A percentile compares a stretch with the other conserved stretches of the same genome.
Evolutionary conservation across 768 basidiomycete species (phyloP).

Genomic region (Trametopsis cervina): DNA sequence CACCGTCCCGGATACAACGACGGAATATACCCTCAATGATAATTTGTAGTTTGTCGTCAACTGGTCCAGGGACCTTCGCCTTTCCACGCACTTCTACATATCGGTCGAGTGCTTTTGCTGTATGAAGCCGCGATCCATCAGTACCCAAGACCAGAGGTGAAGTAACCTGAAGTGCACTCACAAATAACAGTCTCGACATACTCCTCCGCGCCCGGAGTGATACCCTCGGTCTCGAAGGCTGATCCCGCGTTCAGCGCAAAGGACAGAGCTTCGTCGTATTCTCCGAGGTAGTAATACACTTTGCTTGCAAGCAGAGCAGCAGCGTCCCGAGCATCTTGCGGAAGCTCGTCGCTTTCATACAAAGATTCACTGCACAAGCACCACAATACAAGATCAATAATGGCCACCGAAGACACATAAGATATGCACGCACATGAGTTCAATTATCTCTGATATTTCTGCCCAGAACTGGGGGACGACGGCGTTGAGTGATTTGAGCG

Average conservation of each 20-base stretch:
- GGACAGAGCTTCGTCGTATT: slow-evolving; percentile 91
- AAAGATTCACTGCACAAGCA: slow-evolving; percentile 67
- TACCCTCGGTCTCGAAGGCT: slow-evolving; percentile 75
- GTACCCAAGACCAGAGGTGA: not conserved
- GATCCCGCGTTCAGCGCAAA: slow-evolving; percentile 89
- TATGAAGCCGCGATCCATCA: no score
- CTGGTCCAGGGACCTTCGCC: slow-evolving; percentile 43
- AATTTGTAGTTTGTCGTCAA: slow-evolving; percentile 71
- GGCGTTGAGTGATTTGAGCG: slow-evolving; percentile 72
- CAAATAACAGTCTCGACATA: slow-evolving; percentile 94
- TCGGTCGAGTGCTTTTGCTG: slow-evolving; percentile 94
- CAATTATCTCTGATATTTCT: slow-evolving; percentile 93
- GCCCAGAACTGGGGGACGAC: slow-evolving; percentile 97
- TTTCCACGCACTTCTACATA: slow-evolving; percentile 70
- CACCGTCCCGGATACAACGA: slow-evolving; percentile 80
- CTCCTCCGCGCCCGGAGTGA: slow-evolving; percentile 62
- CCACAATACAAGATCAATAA: slow-evolving; percentile 6
- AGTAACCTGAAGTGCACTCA: slow-evolving; percentile 50
- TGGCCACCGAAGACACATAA: not conserved
- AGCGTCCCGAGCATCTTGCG: slow-evolving; percentile 65
- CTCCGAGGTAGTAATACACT: slow-evolving; percentile 94
- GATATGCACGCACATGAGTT: slow-evolving; percentile 61
- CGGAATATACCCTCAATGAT: slow-evolving; percentile 89
- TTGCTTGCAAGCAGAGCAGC: slow-evolving; percentile 96
- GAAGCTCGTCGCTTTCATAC: slow-evolving; percentile 77